Evolutionary conservation across 345 rosid species (phyloP), one percentile per base, ranked within the genome.

Genomic region (Moricandia moricandioides): DNA sequence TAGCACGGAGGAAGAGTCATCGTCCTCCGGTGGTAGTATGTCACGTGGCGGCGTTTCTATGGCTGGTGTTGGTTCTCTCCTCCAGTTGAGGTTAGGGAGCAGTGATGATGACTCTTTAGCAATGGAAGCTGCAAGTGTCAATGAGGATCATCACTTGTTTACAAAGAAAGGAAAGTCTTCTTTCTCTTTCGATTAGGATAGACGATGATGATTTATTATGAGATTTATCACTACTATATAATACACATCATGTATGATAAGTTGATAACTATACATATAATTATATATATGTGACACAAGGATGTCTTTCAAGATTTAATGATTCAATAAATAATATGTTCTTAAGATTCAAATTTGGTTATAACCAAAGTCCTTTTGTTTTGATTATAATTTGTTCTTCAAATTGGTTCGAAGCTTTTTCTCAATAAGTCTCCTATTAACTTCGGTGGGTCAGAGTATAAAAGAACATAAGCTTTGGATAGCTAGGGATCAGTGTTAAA

Each of bases 91-190:
- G 75, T 56, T 73, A 77, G 45, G 58, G 68, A 77, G 61, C 54
- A 70, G 80, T 76, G 80, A 71, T 58, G 72, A 77, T 58, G 76
- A 71, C 62, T 71, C 80, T 64, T 34, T 77, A 18, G 80, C 72
- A 59, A 71, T 49, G 68, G 37, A 47, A 47, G 52, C 51, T 43
- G 51, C 51, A 43, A 43, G 52, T 47, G 52, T 76, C 45, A 62
- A 18, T 31, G 75, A 77, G 8, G 79, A 74, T 73, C 73, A 67
- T 63, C 72, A 74, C 65, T 45, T 65, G 37, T 79, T 69, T 35
- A 34, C 79, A 6, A 79, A 79, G 75, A 90, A 88, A 80, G 96
- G 93, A 74, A 87, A 90, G 81, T 80, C 87, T 66, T 77, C 86
- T 71, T 81, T 85, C 69, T 85, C 91, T 75, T 81, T 84, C 85